Evolutionary conservation across 495 filamentous ascomycete genomes (phyloP).

Genomic region (Neurospora sp.): DNA sequence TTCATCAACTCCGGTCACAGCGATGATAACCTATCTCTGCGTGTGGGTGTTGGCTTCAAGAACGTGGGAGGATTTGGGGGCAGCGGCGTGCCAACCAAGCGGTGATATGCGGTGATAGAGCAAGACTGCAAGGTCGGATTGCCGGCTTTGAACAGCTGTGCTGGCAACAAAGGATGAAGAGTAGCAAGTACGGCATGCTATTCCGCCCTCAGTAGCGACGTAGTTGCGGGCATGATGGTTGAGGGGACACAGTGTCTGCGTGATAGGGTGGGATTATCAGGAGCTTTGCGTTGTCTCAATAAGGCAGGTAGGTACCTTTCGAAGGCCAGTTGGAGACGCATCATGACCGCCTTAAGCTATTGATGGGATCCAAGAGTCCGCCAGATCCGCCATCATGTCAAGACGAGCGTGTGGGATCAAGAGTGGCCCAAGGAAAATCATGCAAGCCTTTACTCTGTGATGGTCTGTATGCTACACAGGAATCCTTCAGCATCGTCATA

Average conservation of each 20-base stretch:
- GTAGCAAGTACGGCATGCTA: neutral
- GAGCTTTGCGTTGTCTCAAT: neutral
- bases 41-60: neutral
- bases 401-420: neutral
- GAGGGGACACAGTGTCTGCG: neutral
- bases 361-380: neutral
- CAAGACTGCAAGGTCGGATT: neutral
- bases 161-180: neutral
- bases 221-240: neutral
- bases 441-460: neutral
- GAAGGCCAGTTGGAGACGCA: neutral
- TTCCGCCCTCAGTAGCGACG: neutral
- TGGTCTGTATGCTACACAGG: neutral
- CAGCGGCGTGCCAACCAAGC: neutral
- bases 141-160: neutral
- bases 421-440: neutral
- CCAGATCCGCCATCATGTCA: neutral
- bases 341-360: neutral
- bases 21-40: neutral
- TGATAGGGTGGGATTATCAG: neutral
- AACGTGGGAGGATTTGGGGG: neutral
- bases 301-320: neutral
- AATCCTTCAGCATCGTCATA: neutral
- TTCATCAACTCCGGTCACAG: neutral
- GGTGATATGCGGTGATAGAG: neutral